Evolutionary conservation across 2,329 filamentous ascomycete species (phyloP).

Genomic region (Pseudogymnoascus sp.): DNA sequence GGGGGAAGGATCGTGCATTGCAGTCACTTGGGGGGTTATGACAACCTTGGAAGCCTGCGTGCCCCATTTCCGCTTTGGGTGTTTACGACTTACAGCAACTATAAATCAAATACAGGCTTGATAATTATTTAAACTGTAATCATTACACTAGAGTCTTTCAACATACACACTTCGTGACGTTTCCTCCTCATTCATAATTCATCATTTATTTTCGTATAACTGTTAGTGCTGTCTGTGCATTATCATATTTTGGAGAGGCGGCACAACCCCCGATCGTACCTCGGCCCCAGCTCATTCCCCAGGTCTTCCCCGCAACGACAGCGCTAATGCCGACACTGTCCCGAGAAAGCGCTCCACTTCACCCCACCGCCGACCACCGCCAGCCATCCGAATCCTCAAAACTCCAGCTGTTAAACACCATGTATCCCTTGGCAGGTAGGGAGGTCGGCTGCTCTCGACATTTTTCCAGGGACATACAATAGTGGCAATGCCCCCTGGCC

Average conservation of each 20-base stretch:
- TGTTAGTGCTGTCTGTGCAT: neutral
- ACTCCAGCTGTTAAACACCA: neutral
- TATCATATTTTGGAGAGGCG: neutral
- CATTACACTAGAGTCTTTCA: neutral
- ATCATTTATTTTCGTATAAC: neutral
- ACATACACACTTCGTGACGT: neutral
- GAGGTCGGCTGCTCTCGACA: neutral
- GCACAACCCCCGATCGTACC: neutral
- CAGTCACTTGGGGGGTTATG: neutral
- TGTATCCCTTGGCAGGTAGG: neutral
- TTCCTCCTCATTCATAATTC: neutral
- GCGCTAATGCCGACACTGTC: neutral
- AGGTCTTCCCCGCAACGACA: neutral
- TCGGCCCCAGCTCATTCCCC: conserved; percentile 1
- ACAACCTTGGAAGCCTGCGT: neutral
- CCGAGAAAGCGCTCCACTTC: neutral
- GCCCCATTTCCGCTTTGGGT: neutral
- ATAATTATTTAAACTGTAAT: neutral
- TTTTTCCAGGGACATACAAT: conserved; percentile 4
- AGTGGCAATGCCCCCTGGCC: conserved; percentile 6
- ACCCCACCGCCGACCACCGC: neutral
- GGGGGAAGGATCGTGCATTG: no score
- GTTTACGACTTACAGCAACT: neutral
- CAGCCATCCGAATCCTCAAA: neutral
- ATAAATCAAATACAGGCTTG: neutral